Conservation (phyloP, 2,329 filamentous ascomycete genomes). For the Penicillium sp. region DNA sequence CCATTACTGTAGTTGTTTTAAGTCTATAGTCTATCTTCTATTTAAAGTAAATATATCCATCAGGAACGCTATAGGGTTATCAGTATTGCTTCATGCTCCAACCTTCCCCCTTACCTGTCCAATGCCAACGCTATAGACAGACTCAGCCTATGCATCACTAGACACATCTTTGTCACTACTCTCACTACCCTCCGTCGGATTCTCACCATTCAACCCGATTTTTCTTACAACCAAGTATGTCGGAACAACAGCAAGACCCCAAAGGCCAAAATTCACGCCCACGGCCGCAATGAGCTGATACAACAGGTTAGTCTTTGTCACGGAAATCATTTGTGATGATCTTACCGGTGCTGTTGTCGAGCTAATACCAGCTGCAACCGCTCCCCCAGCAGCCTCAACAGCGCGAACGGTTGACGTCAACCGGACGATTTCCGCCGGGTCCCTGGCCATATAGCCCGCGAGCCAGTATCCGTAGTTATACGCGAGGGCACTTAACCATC, state of each 20-base stretch:
- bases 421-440: not conserved
- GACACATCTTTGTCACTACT: no score
- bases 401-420: not conserved
- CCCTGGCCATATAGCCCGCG: not conserved
- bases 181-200: no score
- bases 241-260: not conserved
- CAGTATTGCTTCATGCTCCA: no score
- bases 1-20: no score
- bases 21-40: no score
- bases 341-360: not conserved
- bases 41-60: no score
- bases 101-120: no score
- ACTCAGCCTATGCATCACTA: no score
- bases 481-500: not conserved
- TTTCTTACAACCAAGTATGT: not conserved
- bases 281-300: not conserved
- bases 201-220: not conserved
- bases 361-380: not conserved
- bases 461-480: constrained; percentile 1
- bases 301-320: not conserved
- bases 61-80: no score
- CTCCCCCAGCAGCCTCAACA: not conserved
- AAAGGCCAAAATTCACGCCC: not conserved
- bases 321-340: not conserved
- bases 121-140: no score